Conservation (phyloP, 768 basidiomycete species). For the Peribolospora kevripleyi region DNA sequence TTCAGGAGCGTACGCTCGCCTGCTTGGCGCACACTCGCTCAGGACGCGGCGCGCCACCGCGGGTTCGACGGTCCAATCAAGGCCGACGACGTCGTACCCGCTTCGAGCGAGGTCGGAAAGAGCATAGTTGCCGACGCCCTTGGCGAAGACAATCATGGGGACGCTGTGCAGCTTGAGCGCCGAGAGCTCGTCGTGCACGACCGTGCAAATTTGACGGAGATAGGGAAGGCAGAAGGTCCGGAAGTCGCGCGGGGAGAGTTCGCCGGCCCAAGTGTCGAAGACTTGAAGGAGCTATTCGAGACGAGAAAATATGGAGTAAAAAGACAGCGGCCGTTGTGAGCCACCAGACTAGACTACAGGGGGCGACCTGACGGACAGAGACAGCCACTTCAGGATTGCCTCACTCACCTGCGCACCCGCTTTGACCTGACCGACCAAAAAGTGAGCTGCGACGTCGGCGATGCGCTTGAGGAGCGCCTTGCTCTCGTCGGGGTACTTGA, state of each 20-base stretch:
- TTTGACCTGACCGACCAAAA: constrained; percentile 70
- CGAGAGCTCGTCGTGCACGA: constrained; percentile 37
- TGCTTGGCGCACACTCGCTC: constrained; percentile 16
- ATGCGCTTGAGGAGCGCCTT: constrained; percentile 50
- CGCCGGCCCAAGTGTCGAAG: constrained; percentile 90
- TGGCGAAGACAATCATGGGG: constrained; percentile 82
- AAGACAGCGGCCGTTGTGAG: neutral
- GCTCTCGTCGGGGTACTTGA: constrained; percentile 64
- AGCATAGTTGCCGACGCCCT: constrained; percentile 55
- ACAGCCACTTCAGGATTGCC: neutral
- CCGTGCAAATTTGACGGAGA: constrained; percentile 41
- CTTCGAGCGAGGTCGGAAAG: constrained; percentile 34
- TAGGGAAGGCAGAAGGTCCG: constrained; percentile 57
- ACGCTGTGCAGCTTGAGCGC: constrained; percentile 25
- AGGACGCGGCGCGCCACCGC: constrained; percentile 39
- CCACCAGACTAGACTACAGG: neutral
- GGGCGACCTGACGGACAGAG: neutral
- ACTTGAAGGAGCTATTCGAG: constrained; percentile 62
- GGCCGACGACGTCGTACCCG: constrained; percentile 67
- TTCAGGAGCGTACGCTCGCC: constrained; percentile 3
- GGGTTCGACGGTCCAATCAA: constrained; percentile 79
- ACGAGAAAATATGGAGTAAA: neutral
- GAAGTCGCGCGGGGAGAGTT: constrained; percentile 74
- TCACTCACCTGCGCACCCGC: constrained; percentile 76
- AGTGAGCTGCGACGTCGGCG: constrained; percentile 72